These are phyloP conservation scores for Climacium dendroides DNA, from an alignment of 225 moss, liverwort and hornwort species.

Conservation along the genomic window DNA sequence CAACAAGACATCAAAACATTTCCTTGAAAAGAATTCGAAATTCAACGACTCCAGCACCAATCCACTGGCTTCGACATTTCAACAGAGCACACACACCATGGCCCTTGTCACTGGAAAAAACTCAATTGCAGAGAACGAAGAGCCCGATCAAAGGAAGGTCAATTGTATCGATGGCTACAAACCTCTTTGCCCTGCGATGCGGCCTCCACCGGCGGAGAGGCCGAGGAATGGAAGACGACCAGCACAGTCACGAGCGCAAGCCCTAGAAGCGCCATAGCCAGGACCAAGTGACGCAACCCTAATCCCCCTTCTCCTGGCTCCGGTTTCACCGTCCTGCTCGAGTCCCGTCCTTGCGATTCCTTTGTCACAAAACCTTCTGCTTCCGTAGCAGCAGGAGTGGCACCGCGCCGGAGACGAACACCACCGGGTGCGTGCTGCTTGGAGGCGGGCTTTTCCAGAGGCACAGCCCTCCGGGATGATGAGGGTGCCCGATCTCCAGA, in stretches of 20 bases:
- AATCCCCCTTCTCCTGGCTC: neutral
- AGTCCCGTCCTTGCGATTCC: neutral
- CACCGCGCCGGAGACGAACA: neutral
- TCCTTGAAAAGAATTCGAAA: neutral
- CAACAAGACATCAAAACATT: neutral
- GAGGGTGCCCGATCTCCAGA: slow-evolving; percentile 12
- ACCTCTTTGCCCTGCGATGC: slow-evolving; percentile 33
- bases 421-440: neutral
- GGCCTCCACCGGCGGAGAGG: slow-evolving; percentile 24
- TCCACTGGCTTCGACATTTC: neutral
- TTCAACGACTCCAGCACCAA: neutral
- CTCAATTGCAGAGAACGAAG: neutral
- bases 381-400: neutral
- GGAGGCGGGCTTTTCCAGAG: neutral
- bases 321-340: neutral
- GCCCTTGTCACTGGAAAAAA: neutral
- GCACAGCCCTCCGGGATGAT: slow-evolving; percentile 3
- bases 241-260: slow-evolving; percentile 15
- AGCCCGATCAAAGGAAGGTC: neutral
- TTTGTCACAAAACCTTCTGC: neutral
- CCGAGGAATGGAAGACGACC: slow-evolving; percentile 15
- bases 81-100: neutral
- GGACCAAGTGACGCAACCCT: neutral
- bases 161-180: neutral
- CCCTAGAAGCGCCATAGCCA: slow-evolving; percentile 39